Conservation (phyloP, 768 basidiomycete species). For the Mycena floridula region DNA sequence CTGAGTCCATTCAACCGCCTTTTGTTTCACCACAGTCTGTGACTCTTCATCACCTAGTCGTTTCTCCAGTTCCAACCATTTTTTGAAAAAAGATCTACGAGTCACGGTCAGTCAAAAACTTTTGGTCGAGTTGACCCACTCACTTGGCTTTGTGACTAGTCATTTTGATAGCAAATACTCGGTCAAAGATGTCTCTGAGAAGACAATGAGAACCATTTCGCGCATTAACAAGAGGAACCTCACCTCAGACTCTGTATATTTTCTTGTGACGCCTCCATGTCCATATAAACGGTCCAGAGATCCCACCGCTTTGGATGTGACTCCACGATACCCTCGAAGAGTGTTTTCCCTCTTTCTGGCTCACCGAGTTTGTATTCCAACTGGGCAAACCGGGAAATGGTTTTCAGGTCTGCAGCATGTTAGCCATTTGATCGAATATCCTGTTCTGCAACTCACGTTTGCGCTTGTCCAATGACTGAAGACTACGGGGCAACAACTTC, state of each 20-base stretch:
- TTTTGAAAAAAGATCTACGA: constrained; percentile 88
- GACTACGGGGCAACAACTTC: constrained; percentile 75
- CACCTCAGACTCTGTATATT: constrained; percentile 79
- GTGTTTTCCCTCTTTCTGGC: constrained; percentile 88
- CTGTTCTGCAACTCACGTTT: constrained; percentile 62
- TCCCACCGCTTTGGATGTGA: constrained; percentile 95
- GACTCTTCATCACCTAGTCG: constrained; percentile 85
- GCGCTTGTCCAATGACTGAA: constrained; percentile 88
- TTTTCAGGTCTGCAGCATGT: constrained; percentile 75
- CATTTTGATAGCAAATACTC: constrained; percentile 79
- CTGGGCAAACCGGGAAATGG: constrained; percentile 91
- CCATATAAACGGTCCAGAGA: constrained; percentile 94
- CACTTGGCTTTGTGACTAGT: constrained; percentile 95
- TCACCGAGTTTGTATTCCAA: constrained; percentile 94
- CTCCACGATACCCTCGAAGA: constrained; percentile 95
- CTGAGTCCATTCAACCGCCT: constrained; percentile 90
- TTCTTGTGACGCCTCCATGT: constrained; percentile 82
- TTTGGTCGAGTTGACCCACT: constrained; percentile 20
- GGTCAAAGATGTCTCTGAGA: constrained; percentile 79
- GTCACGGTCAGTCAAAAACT: constrained; percentile 6
- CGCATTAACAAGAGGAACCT: constrained; percentile 11
- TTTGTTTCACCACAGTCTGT: constrained; percentile 72
- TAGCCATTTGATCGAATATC: background rate
- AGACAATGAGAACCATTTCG: background rate
- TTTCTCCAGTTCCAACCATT: constrained; percentile 88